Conservation (phyloP, 225 moss, liverwort and hornwort species). For the Sphagnum contortum region DNA sequence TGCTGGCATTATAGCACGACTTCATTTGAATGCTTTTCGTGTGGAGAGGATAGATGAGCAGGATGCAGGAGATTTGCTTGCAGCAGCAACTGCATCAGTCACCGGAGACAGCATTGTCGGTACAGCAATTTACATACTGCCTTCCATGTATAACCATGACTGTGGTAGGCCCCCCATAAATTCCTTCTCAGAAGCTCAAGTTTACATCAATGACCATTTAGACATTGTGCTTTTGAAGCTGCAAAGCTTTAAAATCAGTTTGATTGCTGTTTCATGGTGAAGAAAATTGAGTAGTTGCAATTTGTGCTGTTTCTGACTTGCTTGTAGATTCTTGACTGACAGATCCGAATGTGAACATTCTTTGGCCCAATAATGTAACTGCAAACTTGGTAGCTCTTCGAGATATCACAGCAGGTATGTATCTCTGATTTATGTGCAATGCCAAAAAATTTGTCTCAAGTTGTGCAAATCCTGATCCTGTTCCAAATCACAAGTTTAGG, state of each 20-base stretch:
- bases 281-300: too few relatives aligned
- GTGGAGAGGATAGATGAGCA: slow-evolving; percentile 50
- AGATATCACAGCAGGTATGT: slow-evolving; percentile 48
- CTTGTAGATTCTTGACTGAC: slow-evolving; percentile 9
- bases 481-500: too few relatives aligned
- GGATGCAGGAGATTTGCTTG: slow-evolving; percentile 33
- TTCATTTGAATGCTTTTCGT: slow-evolving; percentile 68
- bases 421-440: too few relatives aligned
- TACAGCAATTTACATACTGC: slow-evolving; percentile 55
- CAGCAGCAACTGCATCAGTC: slow-evolving; percentile 53
- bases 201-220: background rate
- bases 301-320: too few relatives aligned
- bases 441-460: too few relatives aligned
- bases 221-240: too few relatives aligned
- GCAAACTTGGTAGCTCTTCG: slow-evolving; percentile 43
- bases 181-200: background rate
- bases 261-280: too few relatives aligned
- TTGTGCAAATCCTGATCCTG: too few relatives aligned
- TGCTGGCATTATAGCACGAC: slow-evolving; percentile 61
- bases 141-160: slow-evolving; percentile 72
- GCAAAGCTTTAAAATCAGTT: too few relatives aligned
- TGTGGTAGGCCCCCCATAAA: slow-evolving; percentile 34
- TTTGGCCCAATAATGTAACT: slow-evolving; percentile 39
- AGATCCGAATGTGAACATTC: slow-evolving; percentile 67
- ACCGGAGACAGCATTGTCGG: slow-evolving; percentile 58